phyloP scores from a whole-genome alignment of 108 stramenopile species.

The Ochromonas danica region DNA sequence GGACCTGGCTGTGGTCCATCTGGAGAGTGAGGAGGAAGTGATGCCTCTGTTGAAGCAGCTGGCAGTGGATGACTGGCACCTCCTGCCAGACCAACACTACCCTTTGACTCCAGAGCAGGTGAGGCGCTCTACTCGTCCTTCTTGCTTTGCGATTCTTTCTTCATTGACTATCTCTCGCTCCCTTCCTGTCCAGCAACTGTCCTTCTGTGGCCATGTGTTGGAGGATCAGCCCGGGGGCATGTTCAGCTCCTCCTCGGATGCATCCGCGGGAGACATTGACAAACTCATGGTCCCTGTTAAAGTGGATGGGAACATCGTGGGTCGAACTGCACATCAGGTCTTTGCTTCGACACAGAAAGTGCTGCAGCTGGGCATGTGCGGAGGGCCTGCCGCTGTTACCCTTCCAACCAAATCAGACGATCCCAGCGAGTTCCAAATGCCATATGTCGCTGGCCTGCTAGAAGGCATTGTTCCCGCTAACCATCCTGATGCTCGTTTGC shows the following conservation, averaged over 20 bases:
- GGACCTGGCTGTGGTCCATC: background rate
- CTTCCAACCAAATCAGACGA: background rate
- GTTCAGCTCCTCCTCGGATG: background rate
- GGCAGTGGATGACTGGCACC: background rate
- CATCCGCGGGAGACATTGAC: background rate
- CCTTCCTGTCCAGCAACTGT: too few species aligned
- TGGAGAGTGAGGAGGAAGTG: background rate
- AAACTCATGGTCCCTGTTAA: background rate
- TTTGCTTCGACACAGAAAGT: background rate
- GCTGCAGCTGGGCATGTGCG: background rate
- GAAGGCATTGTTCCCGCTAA: constrained; percentile 7
- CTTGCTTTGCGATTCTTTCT: background rate
- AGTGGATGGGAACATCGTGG: background rate
- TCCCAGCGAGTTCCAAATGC: background rate
- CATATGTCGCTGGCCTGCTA: background rate
- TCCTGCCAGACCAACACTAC: background rate
- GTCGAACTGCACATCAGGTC: background rate
- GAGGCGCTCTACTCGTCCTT: background rate
- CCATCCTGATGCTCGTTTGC: background rate
- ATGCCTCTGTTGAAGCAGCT: background rate
- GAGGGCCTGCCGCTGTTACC: background rate
- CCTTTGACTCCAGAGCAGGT: background rate
- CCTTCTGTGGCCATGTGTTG: background rate
- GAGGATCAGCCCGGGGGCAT: background rate
- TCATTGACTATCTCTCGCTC: too few species aligned